phyloP scores from a whole-genome alignment of 768 basidiomycete species.

The Rhizopogon rudus region DNA sequence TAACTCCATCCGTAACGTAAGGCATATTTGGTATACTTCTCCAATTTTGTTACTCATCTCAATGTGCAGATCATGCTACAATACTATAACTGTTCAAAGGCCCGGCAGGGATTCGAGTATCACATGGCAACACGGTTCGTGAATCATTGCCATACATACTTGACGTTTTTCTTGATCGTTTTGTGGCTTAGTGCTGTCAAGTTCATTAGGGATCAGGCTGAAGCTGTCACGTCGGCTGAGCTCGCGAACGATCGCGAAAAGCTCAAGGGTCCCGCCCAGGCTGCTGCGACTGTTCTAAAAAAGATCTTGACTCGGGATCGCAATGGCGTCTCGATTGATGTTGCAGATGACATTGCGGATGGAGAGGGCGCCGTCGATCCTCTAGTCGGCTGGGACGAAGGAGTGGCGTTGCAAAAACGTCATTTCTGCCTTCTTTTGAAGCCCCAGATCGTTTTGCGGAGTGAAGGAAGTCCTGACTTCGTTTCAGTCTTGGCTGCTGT shows the following conservation, averaged over 20 bases:
- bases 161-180: slow-evolving; percentile 3
- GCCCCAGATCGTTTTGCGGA: slow-evolving; percentile 81
- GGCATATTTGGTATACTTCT: slow-evolving; percentile 17
- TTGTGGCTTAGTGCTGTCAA: slow-evolving; percentile 59
- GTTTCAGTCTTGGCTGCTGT: slow-evolving; percentile 74
- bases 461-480: slow-evolving; percentile 35
- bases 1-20: slow-evolving; percentile 72
- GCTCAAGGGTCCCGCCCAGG: slow-evolving; percentile 43
- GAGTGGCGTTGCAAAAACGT: slow-evolving; percentile 61
- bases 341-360: slow-evolving; percentile 26
- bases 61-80: slow-evolving; percentile 67
- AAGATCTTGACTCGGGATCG: slow-evolving; percentile 58
- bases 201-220: slow-evolving; percentile 82
- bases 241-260: slow-evolving; percentile 17
- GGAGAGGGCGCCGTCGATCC: slow-evolving; percentile 44
- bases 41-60: slow-evolving; percentile 8
- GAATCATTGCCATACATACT: slow-evolving; percentile 3
- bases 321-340: slow-evolving; percentile 38
- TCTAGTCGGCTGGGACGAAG: slow-evolving; percentile 67
- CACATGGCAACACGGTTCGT: slow-evolving; percentile 80
- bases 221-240: slow-evolving; percentile 26
- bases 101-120: slow-evolving; percentile 77
- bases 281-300: slow-evolving; percentile 62
- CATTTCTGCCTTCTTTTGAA: slow-evolving; percentile 86
- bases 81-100: slow-evolving; percentile 81